Evolutionary conservation across 441 rosid species (phyloP).

Genomic region (Kokia cookei): DNA sequence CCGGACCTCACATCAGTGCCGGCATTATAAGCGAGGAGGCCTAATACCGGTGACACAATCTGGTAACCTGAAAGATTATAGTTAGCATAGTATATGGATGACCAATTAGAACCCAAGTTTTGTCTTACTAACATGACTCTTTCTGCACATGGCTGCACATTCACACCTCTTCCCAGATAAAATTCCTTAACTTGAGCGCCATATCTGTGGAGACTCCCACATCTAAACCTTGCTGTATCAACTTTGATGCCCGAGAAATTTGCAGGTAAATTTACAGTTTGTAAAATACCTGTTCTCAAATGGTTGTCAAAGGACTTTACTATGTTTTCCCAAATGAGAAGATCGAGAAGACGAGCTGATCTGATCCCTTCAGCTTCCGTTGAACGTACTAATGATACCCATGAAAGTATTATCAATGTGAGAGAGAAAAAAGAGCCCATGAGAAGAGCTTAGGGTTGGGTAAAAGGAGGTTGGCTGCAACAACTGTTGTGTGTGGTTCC

Average conservation of each 20-base stretch:
- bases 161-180: constrained; percentile 53
- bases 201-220: constrained; percentile 75
- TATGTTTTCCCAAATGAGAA: constrained; percentile 68
- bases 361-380: constrained; percentile 34
- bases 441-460: constrained; percentile 15
- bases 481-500: neutral
- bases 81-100: constrained; percentile 51
- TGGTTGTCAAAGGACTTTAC: constrained; percentile 41
- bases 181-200: constrained; percentile 75
- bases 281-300: constrained; percentile 52
- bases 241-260: constrained; percentile 71
- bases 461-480: constrained; percentile 2
- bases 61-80: constrained; percentile 69
- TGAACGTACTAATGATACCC: constrained; percentile 11
- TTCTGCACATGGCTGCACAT: constrained; percentile 66
- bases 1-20: constrained; percentile 40
- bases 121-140: constrained; percentile 76
- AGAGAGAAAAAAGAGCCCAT: constrained; percentile 49
- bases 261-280: constrained; percentile 50
- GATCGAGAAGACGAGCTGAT: constrained; percentile 59
- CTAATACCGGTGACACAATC: constrained; percentile 72
- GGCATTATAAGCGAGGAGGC: constrained; percentile 68
- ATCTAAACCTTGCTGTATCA: constrained; percentile 57
- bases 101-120: constrained; percentile 68
- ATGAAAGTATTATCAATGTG: constrained; percentile 28